These are phyloP conservation scores for Plasmodium sp. DNA, from an alignment of 169 alveolate genomes.

Conservation along the genomic window DNA sequence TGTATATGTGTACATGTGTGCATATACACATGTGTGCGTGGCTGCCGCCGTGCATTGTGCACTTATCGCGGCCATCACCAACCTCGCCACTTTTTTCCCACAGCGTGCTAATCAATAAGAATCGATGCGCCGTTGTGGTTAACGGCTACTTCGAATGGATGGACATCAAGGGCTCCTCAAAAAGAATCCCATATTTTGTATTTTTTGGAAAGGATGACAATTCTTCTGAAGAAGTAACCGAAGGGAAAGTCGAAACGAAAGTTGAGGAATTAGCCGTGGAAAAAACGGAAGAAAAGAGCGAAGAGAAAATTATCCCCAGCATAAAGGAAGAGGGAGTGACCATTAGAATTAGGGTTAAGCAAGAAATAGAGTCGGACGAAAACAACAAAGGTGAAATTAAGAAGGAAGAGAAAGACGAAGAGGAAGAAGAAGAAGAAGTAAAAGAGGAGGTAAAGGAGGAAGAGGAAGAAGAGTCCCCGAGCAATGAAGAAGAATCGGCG, in stretches of 20 bases:
- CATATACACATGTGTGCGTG: not conserved
- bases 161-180: not conserved
- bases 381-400: not conserved
- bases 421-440: not conserved
- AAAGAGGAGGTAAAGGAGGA: not conserved
- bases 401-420: not conserved
- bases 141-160: slow-evolving; percentile 65
- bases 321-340: not conserved
- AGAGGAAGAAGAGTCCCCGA: not conserved
- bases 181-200: slow-evolving; percentile 30
- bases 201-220: slow-evolving; percentile 7
- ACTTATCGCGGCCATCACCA: not conserved
- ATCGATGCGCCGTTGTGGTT: slow-evolving; percentile 40
- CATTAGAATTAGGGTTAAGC: not conserved
- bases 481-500: not conserved
- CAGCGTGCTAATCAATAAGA: slow-evolving; percentile 42
- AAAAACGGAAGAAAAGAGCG: not conserved
- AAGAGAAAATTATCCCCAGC: not conserved
- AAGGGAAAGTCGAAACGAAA: not conserved
- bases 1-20: slow-evolving; percentile 5
- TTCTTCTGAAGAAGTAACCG: not conserved
- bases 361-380: not conserved
- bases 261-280: not conserved
- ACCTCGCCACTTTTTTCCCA: not conserved
- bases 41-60: not conserved